Evolutionary conservation across 2,329 filamentous ascomycete species (phyloP).

Genomic region (Colletotrichum chlorophyti): DNA sequence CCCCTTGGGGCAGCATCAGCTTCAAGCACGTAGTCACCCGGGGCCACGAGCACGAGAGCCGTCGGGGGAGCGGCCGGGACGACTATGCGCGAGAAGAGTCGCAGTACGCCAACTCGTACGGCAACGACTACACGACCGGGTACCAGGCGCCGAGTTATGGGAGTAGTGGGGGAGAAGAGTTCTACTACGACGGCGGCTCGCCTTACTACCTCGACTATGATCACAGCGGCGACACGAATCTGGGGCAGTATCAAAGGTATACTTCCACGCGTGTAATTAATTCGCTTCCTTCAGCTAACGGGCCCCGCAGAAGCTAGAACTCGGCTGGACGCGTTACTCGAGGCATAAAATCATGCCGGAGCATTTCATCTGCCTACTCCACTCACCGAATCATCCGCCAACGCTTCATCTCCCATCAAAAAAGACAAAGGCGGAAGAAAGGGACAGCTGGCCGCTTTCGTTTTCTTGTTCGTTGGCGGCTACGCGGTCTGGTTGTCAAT

Average conservation of each 20-base stretch:
- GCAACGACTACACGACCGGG: neutral
- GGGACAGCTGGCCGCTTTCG: too few species aligned
- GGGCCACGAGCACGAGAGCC: slow-evolving; percentile 57
- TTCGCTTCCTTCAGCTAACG: too few species aligned
- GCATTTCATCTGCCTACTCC: too few species aligned
- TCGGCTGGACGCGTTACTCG: too few species aligned
- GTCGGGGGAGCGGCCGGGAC: slow-evolving; percentile 47
- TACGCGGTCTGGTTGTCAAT: too few species aligned
- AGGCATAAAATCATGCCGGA: too few species aligned
- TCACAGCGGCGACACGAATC: slow-evolving; percentile 14
- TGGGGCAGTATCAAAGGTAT: neutral
- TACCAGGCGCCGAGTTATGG: slow-evolving; percentile 40
- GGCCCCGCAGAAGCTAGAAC: too few species aligned
- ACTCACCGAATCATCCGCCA: too few species aligned
- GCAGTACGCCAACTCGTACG: slow-evolving; percentile 37
- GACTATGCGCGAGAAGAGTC: slow-evolving; percentile 44
- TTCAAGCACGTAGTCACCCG: slow-evolving; percentile 60
- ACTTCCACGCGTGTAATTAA: too few species aligned
- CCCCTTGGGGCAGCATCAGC: slow-evolving; percentile 76
- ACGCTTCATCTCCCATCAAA: too few species aligned
- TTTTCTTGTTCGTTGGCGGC: too few species aligned
- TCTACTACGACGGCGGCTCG: slow-evolving; percentile 38
- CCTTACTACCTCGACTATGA: slow-evolving; percentile 31
- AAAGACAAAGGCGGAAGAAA: too few species aligned
- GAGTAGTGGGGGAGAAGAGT: slow-evolving; percentile 41